Evolutionary conservation across 768 basidiomycete genomes (phyloP), one percentile per base, ranked within the genome.

Genomic region (Tephrocybe sp.): DNA sequence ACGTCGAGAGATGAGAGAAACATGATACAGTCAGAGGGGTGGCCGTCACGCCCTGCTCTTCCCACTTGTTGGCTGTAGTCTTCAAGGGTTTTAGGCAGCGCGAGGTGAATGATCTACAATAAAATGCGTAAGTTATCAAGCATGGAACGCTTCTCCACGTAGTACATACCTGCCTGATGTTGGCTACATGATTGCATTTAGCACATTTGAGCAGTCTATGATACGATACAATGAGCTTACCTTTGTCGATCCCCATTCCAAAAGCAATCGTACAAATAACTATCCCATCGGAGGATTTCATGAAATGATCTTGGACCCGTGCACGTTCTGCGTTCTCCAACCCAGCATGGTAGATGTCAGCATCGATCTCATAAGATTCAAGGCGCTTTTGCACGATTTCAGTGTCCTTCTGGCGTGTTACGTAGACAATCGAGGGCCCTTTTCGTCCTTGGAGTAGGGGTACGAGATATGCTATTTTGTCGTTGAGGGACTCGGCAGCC

Each of bases 1-100:
- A 78, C 66, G 55, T 80, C 79, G 4, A 56, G 43, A 2, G 72
- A 61, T 9, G 66, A 70, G 8, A 78, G 66, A 57, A 76, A 75
- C 68, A 79, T 69, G 13, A 70, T 55, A 62, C 78, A 79, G 6
- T 64, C 65, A 10, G 78, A 77, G 34, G 38, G 39, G 5, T 51
- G 33, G 12, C 56, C 56, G 46, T 57, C 56, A 36, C 56, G 56
- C 2, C 56, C 56, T n/a, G 56, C 56, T 39, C 56, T 48, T 10
- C 56, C 56, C 6, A 57, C 49, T 42, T 57, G 52, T 34, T 57
- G 56, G 13, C 56, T 57, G 19, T 13, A 32, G 26, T 26, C 26
- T 26, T 26, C 26, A 7, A 26, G 26, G 26, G 3, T 26, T 26
- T 7, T 26, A 7, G 26, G 26, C 26, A 26, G 26, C 4, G 26